These are phyloP conservation scores for Phyllosticta citriasiana DNA, from an alignment of 2,329 filamentous ascomycete species.

Conservation along the genomic window DNA sequence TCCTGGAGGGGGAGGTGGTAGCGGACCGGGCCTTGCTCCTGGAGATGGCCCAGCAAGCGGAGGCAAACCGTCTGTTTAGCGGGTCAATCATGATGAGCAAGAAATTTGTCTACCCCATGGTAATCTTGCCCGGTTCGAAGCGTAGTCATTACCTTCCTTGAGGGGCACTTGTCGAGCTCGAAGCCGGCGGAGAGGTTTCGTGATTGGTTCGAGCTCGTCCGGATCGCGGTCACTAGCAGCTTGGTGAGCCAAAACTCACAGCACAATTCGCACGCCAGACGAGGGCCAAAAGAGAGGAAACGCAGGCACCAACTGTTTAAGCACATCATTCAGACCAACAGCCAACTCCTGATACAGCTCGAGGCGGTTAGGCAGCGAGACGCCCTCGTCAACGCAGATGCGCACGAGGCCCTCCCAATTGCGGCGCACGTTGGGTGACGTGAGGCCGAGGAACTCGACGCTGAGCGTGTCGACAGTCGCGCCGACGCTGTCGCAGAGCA, in stretches of 20 bases:
- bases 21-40: neutral
- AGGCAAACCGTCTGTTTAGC: too few species aligned
- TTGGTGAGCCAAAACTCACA: neutral
- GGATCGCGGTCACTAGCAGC: neutral
- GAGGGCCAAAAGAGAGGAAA: neutral
- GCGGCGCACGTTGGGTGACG: neutral
- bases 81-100: too few species aligned
- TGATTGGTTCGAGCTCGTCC: conserved; percentile 1
- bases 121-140: too few species aligned
- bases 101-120: too few species aligned
- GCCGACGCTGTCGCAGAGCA: conserved; percentile 8
- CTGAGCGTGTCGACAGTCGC: conserved; percentile 3
- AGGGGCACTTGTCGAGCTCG: conserved; percentile 1
- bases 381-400: conserved; percentile 1
- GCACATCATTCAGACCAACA: neutral
- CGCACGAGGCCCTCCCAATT: neutral
- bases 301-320: conserved; percentile 2
- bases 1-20: neutral
- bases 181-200: neutral
- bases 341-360: conserved; percentile 6
- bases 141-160: neutral
- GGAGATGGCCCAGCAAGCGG: too few species aligned
- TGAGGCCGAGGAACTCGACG: conserved; percentile 1
- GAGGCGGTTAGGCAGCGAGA: neutral
- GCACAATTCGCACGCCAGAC: neutral